phyloP scores from a whole-genome alignment of 2,329 filamentous ascomycete genomes.

The Xylariaceae sp. region DNA sequence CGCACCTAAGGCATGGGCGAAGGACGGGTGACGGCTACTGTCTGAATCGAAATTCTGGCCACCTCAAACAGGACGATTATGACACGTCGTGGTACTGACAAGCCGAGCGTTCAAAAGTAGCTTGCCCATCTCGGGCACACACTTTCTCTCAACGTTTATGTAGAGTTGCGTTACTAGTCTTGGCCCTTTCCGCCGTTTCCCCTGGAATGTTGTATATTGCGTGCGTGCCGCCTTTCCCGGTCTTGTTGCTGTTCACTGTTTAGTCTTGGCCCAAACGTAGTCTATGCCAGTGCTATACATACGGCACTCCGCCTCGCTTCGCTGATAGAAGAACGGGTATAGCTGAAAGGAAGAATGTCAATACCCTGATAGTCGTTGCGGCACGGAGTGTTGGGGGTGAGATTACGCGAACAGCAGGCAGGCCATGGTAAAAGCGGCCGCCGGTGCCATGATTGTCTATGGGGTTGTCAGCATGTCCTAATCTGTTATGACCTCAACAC shows the following conservation, averaged over 20 bases:
- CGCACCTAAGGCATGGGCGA: too few relatives aligned
- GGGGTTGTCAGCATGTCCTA: neutral
- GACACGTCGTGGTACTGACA: too few relatives aligned
- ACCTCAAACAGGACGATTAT: too few relatives aligned
- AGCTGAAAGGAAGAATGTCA: constrained; percentile 6
- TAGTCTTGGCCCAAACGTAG: neutral
- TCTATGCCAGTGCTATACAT: neutral
- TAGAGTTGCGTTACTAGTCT: too few relatives aligned
- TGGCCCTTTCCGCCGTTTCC: too few relatives aligned
- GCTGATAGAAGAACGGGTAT: constrained; percentile 19
- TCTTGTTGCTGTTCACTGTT: constrained; percentile 12
- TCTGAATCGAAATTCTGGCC: too few relatives aligned
- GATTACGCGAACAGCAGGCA: constrained; percentile 18
- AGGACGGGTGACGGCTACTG: too few relatives aligned
- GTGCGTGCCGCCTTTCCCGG: constrained; percentile 5
- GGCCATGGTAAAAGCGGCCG: constrained; percentile 19
- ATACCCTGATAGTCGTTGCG: neutral
- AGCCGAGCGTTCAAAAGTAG: too few relatives aligned
- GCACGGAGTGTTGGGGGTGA: neutral
- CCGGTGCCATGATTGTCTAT: constrained; percentile 18
- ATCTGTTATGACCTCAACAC: neutral
- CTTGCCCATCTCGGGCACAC: too few relatives aligned
- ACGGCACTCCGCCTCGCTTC: constrained; percentile 18
- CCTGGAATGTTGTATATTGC: too few relatives aligned
- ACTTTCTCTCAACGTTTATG: too few relatives aligned